Percentiles rank a stretch among this genome's conserved stretches.
Conservation (phyloP, 2,329 filamentous ascomycete species). For the Blumeriella jaapii region DNA sequence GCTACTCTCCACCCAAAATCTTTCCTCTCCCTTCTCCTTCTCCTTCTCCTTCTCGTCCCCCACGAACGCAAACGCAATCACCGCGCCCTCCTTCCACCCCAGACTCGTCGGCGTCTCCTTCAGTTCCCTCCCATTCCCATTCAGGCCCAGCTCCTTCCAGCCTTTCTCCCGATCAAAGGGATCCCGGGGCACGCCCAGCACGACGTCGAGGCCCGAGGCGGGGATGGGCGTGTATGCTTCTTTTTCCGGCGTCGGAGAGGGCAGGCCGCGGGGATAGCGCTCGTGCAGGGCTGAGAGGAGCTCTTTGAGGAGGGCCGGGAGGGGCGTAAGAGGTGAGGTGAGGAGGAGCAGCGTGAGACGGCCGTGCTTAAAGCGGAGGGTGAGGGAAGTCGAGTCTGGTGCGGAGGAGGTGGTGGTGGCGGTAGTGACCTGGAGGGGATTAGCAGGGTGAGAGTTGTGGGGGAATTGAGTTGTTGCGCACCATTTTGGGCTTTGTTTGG, state of each 20-base stretch:
- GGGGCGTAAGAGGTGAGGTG: conserved; percentile 44
- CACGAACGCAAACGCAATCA: conserved; percentile 31
- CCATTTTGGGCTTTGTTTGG: neutral
- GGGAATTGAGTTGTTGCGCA: neutral
- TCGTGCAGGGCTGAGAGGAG: conserved; percentile 48
- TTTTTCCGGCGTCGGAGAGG: conserved; percentile 22
- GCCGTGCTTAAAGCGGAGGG: conserved; percentile 62
- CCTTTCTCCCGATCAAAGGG: conserved; percentile 36
- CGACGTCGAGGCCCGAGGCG: conserved; percentile 30
- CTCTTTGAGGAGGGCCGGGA: conserved; percentile 44
- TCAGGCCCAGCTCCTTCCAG: conserved; percentile 33
- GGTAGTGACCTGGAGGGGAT: conserved; percentile 8
- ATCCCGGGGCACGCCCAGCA: conserved; percentile 37
- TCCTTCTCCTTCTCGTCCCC: conserved; percentile 27
- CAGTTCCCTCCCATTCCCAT: conserved; percentile 22
- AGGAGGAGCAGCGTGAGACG: conserved; percentile 61
- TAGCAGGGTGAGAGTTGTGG: conserved; percentile 2
- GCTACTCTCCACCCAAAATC: conserved; percentile 19
- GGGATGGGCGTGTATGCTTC: conserved; percentile 27
- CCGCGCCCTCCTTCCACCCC: conserved; percentile 30
- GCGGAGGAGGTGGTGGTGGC: too few relatives aligned
- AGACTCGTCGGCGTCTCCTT: conserved; percentile 27
- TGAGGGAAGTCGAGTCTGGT: conserved; percentile 46
- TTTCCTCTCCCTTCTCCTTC: conserved; percentile 3
- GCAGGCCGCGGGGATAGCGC: conserved; percentile 43